Evolutionary conservation across 768 basidiomycete genomes (phyloP).

Genomic region (Rubroboletus satanas): DNA sequence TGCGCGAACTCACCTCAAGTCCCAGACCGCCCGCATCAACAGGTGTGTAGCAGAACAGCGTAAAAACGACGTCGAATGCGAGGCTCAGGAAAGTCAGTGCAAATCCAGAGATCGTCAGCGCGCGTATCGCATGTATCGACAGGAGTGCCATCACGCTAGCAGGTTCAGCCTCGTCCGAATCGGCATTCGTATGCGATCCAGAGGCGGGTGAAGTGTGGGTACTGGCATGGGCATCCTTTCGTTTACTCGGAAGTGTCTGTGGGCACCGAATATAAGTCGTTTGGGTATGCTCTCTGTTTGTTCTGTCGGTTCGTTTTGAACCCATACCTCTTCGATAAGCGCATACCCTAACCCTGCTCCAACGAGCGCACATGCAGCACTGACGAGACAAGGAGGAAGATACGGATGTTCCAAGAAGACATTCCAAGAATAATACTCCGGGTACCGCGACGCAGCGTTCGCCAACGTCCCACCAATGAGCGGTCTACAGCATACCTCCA

Average conservation of each 20-base stretch:
- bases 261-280: background rate
- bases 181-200: background rate
- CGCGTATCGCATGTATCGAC: conserved; percentile 48
- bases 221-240: background rate
- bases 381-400: conserved; percentile 16
- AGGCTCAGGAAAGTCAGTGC: conserved; percentile 50
- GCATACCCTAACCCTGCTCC: conserved; percentile 13
- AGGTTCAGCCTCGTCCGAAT: conserved; percentile 7
- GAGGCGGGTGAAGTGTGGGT: background rate
- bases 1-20: conserved; percentile 40
- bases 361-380: conserved; percentile 5
- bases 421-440: conserved; percentile 8
- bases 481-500: conserved; percentile 1
- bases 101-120: conserved; percentile 48
- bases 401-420: conserved; percentile 15
- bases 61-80: conserved; percentile 60
- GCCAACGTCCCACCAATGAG: conserved; percentile 22
- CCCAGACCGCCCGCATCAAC: conserved; percentile 52
- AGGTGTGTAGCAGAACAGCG: conserved; percentile 63
- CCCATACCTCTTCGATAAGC: conserved; percentile 21
- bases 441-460: conserved; percentile 18
- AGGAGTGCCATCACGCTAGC: conserved; percentile 36
- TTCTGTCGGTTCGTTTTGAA: background rate
- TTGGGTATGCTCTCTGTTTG: background rate
- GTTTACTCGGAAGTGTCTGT: conserved; percentile 20